Conservation (phyloP, 768 basidiomycete species). For the Tylopilus plumbeoviolaceoides region DNA sequence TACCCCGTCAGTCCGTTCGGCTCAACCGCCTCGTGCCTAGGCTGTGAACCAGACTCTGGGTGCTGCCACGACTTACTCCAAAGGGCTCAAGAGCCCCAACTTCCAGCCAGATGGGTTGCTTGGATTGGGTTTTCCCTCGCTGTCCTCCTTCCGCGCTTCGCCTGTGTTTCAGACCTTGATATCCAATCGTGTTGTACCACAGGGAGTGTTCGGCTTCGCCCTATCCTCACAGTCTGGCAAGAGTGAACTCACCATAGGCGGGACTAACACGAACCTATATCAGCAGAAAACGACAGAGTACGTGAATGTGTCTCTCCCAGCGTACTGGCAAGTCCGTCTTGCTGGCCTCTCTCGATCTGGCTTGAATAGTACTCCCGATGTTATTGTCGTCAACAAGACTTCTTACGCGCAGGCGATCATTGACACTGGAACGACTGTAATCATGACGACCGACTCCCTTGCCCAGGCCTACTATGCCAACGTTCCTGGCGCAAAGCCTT, state of each 20-base stretch:
- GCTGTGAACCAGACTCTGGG: conserved; percentile 42
- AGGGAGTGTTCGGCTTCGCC: conserved; percentile 47
- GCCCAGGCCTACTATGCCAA: conserved; percentile 29
- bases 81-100: conserved; percentile 20
- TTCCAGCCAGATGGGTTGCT: conserved; percentile 40
- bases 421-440: conserved; percentile 32
- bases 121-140: conserved; percentile 39
- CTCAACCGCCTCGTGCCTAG: conserved; percentile 8
- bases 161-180: conserved; percentile 47
- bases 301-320: conserved; percentile 26
- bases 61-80: conserved; percentile 38
- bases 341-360: conserved; percentile 27
- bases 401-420: conserved; percentile 29
- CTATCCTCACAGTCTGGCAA: conserved; percentile 36
- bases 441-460: conserved; percentile 21
- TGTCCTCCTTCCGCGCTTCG: conserved; percentile 33
- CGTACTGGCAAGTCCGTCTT: conserved; percentile 37
- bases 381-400: conserved; percentile 24
- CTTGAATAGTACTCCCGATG: conserved; percentile 14
- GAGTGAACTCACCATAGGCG: conserved; percentile 57
- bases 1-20: conserved; percentile 1
- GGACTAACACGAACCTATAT: conserved; percentile 43
- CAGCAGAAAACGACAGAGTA: conserved; percentile 41
- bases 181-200: conserved; percentile 28
- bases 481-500: conserved; percentile 28